Conservation (phyloP, 495 filamentous ascomycete species). For the Penicillium silybi region DNA sequence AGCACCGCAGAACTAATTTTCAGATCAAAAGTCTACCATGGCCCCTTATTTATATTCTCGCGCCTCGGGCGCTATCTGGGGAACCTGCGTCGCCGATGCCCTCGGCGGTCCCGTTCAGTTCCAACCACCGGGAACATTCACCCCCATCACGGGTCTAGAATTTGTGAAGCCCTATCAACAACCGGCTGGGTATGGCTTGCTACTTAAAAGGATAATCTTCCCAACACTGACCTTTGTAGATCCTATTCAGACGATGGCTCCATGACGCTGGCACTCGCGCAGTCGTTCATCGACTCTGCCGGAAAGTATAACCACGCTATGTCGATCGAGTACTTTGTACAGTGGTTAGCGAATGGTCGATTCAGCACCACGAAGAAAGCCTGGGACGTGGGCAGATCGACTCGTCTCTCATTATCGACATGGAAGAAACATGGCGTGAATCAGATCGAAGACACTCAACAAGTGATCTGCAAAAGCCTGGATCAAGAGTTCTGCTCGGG, state of each 20-base stretch:
- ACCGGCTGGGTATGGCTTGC: slow-evolving; percentile 21
- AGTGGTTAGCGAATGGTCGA: slow-evolving; percentile 35
- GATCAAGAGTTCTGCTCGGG: slow-evolving; percentile 24
- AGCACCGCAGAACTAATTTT: not conserved
- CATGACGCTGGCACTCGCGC: slow-evolving; percentile 45
- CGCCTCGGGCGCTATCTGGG: slow-evolving; percentile 40
- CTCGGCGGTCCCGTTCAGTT: slow-evolving; percentile 49
- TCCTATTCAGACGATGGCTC: slow-evolving; percentile 47
- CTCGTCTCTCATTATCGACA: slow-evolving; percentile 27
- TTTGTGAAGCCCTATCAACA: slow-evolving; percentile 16
- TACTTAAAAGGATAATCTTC: not conserved
- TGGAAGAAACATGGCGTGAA: slow-evolving; percentile 23
- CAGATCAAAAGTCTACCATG: not conserved
- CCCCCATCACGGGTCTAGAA: slow-evolving; percentile 27
- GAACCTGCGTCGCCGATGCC: slow-evolving; percentile 44
- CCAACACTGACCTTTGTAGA: slow-evolving; percentile 18
- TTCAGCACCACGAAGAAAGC: slow-evolving; percentile 33
- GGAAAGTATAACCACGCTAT: slow-evolving; percentile 25
- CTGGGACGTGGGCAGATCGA: slow-evolving; percentile 42
- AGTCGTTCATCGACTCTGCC: slow-evolving; percentile 32
- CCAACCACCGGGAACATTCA: slow-evolving; percentile 31
- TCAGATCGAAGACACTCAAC: slow-evolving; percentile 6
- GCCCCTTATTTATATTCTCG: slow-evolving; percentile 17
- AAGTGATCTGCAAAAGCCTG: slow-evolving; percentile 6
- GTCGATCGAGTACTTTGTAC: slow-evolving; percentile 32